phyloP scores from a whole-genome alignment of 768 basidiomycete species.

The Leccinum boreale region DNA sequence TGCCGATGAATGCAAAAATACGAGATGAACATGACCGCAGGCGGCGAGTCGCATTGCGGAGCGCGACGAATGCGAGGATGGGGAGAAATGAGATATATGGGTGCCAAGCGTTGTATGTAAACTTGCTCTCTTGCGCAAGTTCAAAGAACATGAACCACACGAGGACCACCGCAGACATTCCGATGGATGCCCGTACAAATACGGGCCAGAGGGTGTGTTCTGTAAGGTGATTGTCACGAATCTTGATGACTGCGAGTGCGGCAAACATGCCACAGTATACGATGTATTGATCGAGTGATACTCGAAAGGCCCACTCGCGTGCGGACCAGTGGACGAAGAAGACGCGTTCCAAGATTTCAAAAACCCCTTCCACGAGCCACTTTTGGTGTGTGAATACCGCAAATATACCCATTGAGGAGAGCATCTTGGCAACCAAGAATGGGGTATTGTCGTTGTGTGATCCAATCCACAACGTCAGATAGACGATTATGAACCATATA shows the following conservation, averaged over 20 bases:
- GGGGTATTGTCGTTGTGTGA: slow-evolving; percentile 66
- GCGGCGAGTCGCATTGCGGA: slow-evolving; percentile 73
- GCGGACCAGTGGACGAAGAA: slow-evolving; percentile 83
- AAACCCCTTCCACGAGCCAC: slow-evolving; percentile 63
- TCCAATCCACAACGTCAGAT: slow-evolving; percentile 70
- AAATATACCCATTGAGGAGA: slow-evolving; percentile 58
- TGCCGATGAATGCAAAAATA: slow-evolving; percentile 78
- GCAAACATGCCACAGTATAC: slow-evolving; percentile 85
- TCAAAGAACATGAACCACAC: slow-evolving; percentile 85
- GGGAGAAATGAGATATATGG: slow-evolving; percentile 80
- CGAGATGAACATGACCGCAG: slow-evolving; percentile 69
- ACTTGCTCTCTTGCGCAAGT: slow-evolving; percentile 71
- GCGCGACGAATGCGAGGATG: slow-evolving; percentile 66
- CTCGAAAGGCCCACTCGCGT: slow-evolving; percentile 84
- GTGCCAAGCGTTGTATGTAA: slow-evolving; percentile 83
- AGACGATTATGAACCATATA: slow-evolving; percentile 87
- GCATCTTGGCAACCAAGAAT: slow-evolving; percentile 71
- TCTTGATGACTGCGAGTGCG: slow-evolving; percentile 70
- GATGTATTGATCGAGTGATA: slow-evolving; percentile 85
- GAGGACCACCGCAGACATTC: slow-evolving; percentile 50
- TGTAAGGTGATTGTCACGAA: slow-evolving; percentile 66
- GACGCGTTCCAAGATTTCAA: slow-evolving; percentile 57
- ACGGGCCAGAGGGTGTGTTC: slow-evolving; percentile 68
- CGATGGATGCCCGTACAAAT: slow-evolving; percentile 45
- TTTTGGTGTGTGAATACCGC: slow-evolving; percentile 63